Conservation (phyloP, 768 basidiomycete species). For the Grammothele lineata region DNA sequence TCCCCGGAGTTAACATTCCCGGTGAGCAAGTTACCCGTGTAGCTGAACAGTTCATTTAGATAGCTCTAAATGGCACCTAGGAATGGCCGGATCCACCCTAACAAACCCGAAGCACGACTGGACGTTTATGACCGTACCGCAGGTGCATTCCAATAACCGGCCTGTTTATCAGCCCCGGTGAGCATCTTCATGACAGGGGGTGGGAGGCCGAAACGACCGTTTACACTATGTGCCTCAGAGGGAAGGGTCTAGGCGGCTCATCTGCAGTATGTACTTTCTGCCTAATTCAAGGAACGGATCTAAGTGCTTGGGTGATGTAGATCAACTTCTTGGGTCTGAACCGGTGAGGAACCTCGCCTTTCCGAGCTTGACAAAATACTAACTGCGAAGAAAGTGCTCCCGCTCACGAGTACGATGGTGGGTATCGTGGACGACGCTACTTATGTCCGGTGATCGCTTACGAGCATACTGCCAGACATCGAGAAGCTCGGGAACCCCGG, state of each 20-base stretch:
- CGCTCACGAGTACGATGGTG: slow-evolving; percentile 10
- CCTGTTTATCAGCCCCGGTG: slow-evolving; percentile 6
- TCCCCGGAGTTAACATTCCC: slow-evolving; percentile 11
- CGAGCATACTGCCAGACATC: neutral
- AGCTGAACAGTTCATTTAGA: no score
- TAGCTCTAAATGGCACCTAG: neutral
- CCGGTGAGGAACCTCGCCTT: neutral
- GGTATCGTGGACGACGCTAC: neutral
- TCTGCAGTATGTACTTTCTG: slow-evolving; percentile 6
- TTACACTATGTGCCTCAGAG: neutral
- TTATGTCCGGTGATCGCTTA: neutral
- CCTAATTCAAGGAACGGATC: no score
- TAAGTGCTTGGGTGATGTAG: neutral
- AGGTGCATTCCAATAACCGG: slow-evolving; percentile 9
- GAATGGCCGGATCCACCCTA: slow-evolving; percentile 2
- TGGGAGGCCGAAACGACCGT: neutral
- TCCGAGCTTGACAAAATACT: no score
- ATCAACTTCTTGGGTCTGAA: slow-evolving; percentile 10
- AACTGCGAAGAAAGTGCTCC: no score
- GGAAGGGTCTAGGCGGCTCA: slow-evolving; percentile 15
- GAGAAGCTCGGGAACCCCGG: slow-evolving; percentile 24
- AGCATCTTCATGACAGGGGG: neutral
- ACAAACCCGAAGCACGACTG: slow-evolving; percentile 19
- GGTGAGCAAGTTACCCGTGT: slow-evolving; percentile 1
- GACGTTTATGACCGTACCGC: slow-evolving; percentile 16